These are phyloP conservation scores for Aspergillus nidulans DNA, from an alignment of 495 filamentous ascomycete genomes.

Conservation along the genomic window DNA sequence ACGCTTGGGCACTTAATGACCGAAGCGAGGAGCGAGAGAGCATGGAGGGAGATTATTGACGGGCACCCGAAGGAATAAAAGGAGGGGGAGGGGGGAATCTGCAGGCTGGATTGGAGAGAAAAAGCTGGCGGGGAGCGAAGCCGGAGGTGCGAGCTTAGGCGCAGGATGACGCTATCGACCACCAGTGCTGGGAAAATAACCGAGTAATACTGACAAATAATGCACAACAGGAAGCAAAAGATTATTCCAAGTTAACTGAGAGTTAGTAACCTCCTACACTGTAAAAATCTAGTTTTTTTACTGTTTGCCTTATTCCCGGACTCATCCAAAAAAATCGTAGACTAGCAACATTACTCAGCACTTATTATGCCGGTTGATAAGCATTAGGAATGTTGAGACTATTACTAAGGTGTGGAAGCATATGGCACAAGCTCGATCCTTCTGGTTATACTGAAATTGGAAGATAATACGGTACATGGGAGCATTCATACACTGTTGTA, in stretches of 20 bases:
- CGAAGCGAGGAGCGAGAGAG: constrained; percentile 19
- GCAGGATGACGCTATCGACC: background rate
- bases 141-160: constrained; percentile 9
- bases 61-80: constrained; percentile 1
- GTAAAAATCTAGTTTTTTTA: background rate
- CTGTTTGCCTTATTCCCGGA: background rate
- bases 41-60: constrained; percentile 17
- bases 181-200: background rate
- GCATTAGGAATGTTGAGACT: background rate
- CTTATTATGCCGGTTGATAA: constrained; percentile 3
- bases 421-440: background rate
- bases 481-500: background rate
- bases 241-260: background rate
- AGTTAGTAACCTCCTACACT: background rate
- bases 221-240: too few relatives aligned
- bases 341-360: constrained; percentile 3
- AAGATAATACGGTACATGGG: background rate
- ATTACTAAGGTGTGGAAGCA: background rate
- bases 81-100: background rate
- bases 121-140: constrained; percentile 17
- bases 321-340: background rate
- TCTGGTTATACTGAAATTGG: background rate
- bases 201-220: background rate
- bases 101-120: constrained; percentile 9
- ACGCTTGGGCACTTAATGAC: constrained; percentile 17